Percentiles rank a stretch among this genome's conserved stretches.
Conservation (phyloP, 164 flowering plant genomes). For the Taxillus chinensis region DNA sequence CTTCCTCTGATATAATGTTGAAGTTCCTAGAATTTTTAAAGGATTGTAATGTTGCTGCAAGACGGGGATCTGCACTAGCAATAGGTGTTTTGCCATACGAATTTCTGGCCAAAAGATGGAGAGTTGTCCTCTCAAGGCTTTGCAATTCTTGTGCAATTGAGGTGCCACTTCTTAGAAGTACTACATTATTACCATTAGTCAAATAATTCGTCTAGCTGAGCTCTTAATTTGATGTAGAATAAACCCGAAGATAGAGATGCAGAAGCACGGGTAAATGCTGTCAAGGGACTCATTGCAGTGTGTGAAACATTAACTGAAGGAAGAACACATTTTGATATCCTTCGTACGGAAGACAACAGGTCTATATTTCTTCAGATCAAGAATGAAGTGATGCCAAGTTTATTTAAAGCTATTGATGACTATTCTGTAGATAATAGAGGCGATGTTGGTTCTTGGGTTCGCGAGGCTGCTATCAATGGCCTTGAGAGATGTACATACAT, state of each 20-base stretch:
- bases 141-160: slow-evolving; percentile 61
- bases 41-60: slow-evolving; percentile 78
- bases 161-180: slow-evolving; percentile 27
- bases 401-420: slow-evolving; percentile 85
- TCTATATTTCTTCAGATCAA: slow-evolving; percentile 47
- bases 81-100: slow-evolving; percentile 68
- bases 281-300: slow-evolving; percentile 71
- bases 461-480: slow-evolving; percentile 91
- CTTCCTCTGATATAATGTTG: slow-evolving; percentile 25
- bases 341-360: slow-evolving; percentile 28
- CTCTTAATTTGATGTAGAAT: slow-evolving; percentile 36
- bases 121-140: slow-evolving; percentile 56
- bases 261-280: slow-evolving; percentile 95
- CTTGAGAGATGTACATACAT: slow-evolving; percentile 80
- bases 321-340: slow-evolving; percentile 16
- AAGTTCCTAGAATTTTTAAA: slow-evolving; percentile 60
- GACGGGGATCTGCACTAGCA: slow-evolving; percentile 93
- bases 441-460: slow-evolving; percentile 99
- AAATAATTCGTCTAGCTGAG: slow-evolving; percentile 2
- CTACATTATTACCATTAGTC: background rate
- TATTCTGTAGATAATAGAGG: slow-evolving; percentile 95
- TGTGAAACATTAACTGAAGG: slow-evolving; percentile 61
- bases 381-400: slow-evolving; percentile 58
- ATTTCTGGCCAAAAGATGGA: slow-evolving; percentile 56
- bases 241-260: slow-evolving; percentile 86